Percentiles rank a stretch among this genome's conserved stretches.
Conservation (phyloP, 331 rosid species). For the Acacia concinna region DNA sequence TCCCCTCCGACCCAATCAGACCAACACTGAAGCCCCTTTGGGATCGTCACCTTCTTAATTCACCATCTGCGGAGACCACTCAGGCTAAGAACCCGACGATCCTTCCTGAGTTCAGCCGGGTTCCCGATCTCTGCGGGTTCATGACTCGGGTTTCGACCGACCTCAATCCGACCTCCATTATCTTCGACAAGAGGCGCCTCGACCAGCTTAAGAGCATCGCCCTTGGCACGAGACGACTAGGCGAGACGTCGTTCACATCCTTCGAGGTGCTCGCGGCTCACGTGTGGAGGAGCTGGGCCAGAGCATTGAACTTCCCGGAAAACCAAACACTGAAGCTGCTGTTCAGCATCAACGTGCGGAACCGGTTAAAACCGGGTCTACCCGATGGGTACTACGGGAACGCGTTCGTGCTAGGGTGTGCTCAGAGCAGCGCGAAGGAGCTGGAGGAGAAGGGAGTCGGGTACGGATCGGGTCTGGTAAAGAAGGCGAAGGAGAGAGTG, state of each 20-base stretch:
- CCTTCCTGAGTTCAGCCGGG: conserved; percentile 53
- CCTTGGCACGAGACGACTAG: conserved; percentile 22
- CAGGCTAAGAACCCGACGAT: not conserved
- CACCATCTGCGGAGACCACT: not conserved
- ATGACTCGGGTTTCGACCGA: conserved; percentile 51
- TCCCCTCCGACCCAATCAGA: conserved; percentile 14
- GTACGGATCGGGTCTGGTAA: conserved; percentile 42
- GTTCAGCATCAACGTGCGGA: conserved; percentile 71
- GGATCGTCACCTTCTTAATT: conserved; percentile 72
- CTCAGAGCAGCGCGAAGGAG: conserved; percentile 56
- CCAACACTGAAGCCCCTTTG: conserved; percentile 47
- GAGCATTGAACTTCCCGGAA: conserved; percentile 61
- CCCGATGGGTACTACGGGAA: conserved; percentile 87
- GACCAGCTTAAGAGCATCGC: conserved; percentile 47
- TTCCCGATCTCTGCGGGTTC: conserved; percentile 70
- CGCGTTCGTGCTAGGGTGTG: conserved; percentile 82
- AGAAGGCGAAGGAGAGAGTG: conserved; percentile 57
- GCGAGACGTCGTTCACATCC: conserved; percentile 49
- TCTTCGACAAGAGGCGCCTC: conserved; percentile 39
- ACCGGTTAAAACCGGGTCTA: conserved; percentile 62
- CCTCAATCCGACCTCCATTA: conserved; percentile 59
- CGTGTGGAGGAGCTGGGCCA: conserved; percentile 95
- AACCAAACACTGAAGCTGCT: conserved; percentile 64
- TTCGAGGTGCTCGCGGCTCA: conserved; percentile 81
- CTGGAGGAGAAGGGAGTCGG: conserved; percentile 51